phyloP scores from a whole-genome alignment of 306 rosid genomes.

The Castanopsis chinensis region DNA sequence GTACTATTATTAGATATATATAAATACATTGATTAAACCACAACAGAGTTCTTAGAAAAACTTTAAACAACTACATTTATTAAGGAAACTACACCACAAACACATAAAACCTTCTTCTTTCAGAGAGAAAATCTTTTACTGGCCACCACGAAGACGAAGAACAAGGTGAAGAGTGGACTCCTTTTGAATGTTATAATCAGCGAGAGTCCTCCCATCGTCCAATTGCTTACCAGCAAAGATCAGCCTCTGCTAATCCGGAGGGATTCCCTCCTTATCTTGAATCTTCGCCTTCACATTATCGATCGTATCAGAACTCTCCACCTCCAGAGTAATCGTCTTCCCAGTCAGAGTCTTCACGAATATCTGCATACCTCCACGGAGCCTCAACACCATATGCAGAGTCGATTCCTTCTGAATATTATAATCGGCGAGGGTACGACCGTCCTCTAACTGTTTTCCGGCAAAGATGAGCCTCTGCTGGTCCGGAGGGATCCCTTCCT shows the following conservation, averaged over 20 bases:
- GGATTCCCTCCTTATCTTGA: constrained; percentile 25
- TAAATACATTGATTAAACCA: too few relatives aligned
- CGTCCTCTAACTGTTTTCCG: constrained; percentile 1
- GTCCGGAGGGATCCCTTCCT: too few relatives aligned
- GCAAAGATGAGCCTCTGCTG: too few relatives aligned
- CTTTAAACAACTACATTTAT: too few relatives aligned
- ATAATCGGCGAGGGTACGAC: constrained; percentile 45
- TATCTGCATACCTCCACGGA: constrained; percentile 28
- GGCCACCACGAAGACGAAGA: constrained; percentile 33
- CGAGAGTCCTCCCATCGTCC: constrained; percentile 25
- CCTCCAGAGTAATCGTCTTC: constrained; percentile 25
- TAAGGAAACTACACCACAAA: background rate
- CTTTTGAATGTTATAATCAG: constrained; percentile 25
- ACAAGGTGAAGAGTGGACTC: constrained; percentile 38
- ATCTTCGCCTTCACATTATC: constrained; percentile 24
- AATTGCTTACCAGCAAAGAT: constrained; percentile 23
- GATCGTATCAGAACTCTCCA: constrained; percentile 23
- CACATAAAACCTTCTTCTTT: too few relatives aligned
- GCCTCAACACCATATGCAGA: constrained; percentile 27
- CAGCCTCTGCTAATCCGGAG: constrained; percentile 21
- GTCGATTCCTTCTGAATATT: constrained; percentile 52
- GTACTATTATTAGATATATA: too few relatives aligned
- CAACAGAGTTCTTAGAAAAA: too few relatives aligned
- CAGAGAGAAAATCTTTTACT: background rate
- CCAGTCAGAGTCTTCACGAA: constrained; percentile 26